Percentiles rank a stretch among this genome's conserved stretches.
These are phyloP conservation scores for Conticribra guillardii DNA, from an alignment of 108 stramenopile species.

Conservation along the genomic window DNA sequence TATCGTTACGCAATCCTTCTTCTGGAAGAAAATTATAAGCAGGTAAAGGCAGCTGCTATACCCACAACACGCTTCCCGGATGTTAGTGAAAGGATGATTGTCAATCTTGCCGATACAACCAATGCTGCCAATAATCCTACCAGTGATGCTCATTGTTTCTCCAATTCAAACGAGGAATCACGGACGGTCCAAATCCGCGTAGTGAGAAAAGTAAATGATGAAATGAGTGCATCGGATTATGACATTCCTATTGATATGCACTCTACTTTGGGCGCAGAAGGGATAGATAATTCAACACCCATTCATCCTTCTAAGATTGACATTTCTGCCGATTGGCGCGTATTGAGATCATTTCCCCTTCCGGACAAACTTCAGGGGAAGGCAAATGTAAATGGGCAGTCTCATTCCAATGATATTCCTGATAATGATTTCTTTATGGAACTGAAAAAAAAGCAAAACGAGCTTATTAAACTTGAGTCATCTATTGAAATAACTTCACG, in stretches of 20 bases:
- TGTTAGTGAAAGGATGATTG: slow-evolving; percentile 44
- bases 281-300: too few relatives aligned
- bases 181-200: slow-evolving; percentile 32
- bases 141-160: slow-evolving; percentile 2
- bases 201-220: not conserved
- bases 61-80: not conserved
- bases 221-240: slow-evolving; percentile 6
- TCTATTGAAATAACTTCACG: slow-evolving; percentile 60
- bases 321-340: slow-evolving; percentile 31
- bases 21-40: slow-evolving; percentile 40
- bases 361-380: not conserved
- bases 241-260: too few relatives aligned
- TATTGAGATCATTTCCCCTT: slow-evolving; percentile 26
- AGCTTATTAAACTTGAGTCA: slow-evolving; percentile 52
- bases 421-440: slow-evolving; percentile 53
- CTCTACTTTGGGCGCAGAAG: too few relatives aligned
- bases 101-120: slow-evolving; percentile 9
- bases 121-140: not conserved
- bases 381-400: not conserved
- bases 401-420: slow-evolving; percentile 3
- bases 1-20: slow-evolving; percentile 61
- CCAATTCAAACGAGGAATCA: slow-evolving; percentile 15
- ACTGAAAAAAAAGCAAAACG: slow-evolving; percentile 53
- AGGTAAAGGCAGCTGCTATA: not conserved
- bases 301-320: slow-evolving; percentile 19